Evolutionary conservation across 768 basidiomycete species (phyloP).

Genomic region (Favolaschia claudopus): DNA sequence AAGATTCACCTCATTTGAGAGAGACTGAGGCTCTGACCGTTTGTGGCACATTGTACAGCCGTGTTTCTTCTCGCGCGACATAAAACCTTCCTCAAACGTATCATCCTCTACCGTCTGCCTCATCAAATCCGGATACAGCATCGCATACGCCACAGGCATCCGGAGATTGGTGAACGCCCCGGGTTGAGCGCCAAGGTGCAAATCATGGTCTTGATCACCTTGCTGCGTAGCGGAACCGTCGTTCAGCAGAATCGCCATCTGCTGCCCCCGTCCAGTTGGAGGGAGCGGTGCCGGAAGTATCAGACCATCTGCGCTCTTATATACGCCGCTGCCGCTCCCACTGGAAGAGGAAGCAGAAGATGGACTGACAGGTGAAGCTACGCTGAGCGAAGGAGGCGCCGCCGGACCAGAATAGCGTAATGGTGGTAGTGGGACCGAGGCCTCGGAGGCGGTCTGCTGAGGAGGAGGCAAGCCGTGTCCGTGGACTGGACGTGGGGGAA

Average conservation of each 20-base stretch:
- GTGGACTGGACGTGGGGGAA: constrained; percentile 22
- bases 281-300: constrained; percentile 17
- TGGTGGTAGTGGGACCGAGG: background rate
- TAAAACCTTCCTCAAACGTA: constrained; percentile 33
- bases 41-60: constrained; percentile 87
- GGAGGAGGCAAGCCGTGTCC: no score
- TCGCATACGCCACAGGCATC: constrained; percentile 2
- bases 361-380: constrained; percentile 15
- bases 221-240: background rate
- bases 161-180: constrained; percentile 7
- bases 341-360: constrained; percentile 14
- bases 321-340: constrained; percentile 15
- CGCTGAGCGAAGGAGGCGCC: constrained; percentile 16
- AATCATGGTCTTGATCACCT: background rate
- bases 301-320: constrained; percentile 15
- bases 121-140: constrained; percentile 9
- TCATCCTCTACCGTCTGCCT: constrained; percentile 9
- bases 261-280: no score
- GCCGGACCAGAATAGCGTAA: constrained; percentile 25
- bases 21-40: constrained; percentile 50
- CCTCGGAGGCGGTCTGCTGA: constrained; percentile 23
- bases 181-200: constrained; percentile 5
- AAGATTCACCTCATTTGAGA: constrained; percentile 19
- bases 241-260: constrained; percentile 30
- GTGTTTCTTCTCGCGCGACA: constrained; percentile 75